Evolutionary conservation across 805 yeast species (phyloP), one percentile per base, ranked within the genome.

Genomic region (Starmerella cellae): DNA sequence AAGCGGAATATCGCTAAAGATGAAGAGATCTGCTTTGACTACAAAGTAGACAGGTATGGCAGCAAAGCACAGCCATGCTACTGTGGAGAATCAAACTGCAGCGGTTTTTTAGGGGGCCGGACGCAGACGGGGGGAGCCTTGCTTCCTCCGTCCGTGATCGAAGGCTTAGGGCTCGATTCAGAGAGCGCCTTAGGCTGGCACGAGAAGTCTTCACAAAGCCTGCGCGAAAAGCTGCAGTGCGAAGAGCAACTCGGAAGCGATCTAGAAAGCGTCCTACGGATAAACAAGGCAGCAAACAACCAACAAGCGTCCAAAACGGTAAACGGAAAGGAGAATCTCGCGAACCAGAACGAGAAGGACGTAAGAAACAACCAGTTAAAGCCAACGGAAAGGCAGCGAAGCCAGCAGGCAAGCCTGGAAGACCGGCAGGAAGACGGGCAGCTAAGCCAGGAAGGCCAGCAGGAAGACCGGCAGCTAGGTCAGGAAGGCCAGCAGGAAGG

Each of bases 21-120:
- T 42, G 97, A 91, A 60, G 98, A 88, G 59, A 75, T 88, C 51
- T 83, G 96, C 1, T 81, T 81, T 60, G 87, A 81, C 57, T 88
- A 88, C 61, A 88, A 88, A 55, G 97, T 91, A 27, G 98, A 88
- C 61, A 69, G 97, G 49, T 88, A 87, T 59, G 98, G 98, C 24
- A 94, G 96, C 2, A 79, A 77, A 45, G 84, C 93, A 13, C 97
- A 91, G 63, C 80, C 82, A 26, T 88, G 98, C 63, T 82, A 81
- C 61, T 88, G 98, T 65, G 95, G 94, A 3, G 93, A 85, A 50
- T 69, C 80, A 23, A 87, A 84, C 61, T 88, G 98, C 70, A 70
- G 84, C 34, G 95, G 96, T 27, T 79, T 80, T 51, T 74, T 88
- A 67, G 98, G 97, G 50, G 98, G 98, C 38, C 87, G 85, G 61